phyloP scores from a whole-genome alignment of 257 asterid species.

The Solanum rostratum region DNA sequence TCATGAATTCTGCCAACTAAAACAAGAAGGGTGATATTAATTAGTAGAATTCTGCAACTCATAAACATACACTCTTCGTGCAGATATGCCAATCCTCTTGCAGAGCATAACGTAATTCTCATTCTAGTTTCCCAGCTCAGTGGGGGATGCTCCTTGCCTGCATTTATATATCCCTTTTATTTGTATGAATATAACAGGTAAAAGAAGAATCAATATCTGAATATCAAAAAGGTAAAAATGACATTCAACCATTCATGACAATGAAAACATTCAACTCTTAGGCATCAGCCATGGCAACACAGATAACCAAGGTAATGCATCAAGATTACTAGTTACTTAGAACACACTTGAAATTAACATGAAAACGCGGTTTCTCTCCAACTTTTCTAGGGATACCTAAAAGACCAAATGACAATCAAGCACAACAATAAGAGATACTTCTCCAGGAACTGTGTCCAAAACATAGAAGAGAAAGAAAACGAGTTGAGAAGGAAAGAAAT shows the following conservation, averaged over 20 bases:
- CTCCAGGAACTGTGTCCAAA: not conserved
- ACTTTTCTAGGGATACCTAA: not conserved
- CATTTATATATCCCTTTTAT: constrained; percentile 5
- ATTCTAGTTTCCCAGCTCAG: constrained; percentile 67
- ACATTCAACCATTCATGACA: not conserved
- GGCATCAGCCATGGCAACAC: not conserved
- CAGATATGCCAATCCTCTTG: constrained; percentile 73
- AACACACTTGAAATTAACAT: not conserved
- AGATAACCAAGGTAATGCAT: not conserved
- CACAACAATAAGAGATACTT: not conserved
- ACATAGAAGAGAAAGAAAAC: not conserved
- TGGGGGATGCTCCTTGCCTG: constrained; percentile 50
- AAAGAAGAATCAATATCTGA: not conserved
- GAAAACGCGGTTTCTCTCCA: not conserved
- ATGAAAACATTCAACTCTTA: not conserved
- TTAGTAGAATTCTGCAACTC: constrained; percentile 22
- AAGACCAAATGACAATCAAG: not conserved
- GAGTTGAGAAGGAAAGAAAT: not conserved
- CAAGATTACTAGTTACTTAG: not conserved
- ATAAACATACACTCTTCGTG: constrained; percentile 57
- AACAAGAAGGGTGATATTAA: not conserved
- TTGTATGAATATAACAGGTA: not conserved
- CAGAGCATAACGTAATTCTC: constrained; percentile 76
- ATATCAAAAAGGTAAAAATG: not conserved
- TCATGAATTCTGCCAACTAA: not conserved